Conservation (phyloP, 1,284 basidiomycete species). For the Vanrija sp. region DNA sequence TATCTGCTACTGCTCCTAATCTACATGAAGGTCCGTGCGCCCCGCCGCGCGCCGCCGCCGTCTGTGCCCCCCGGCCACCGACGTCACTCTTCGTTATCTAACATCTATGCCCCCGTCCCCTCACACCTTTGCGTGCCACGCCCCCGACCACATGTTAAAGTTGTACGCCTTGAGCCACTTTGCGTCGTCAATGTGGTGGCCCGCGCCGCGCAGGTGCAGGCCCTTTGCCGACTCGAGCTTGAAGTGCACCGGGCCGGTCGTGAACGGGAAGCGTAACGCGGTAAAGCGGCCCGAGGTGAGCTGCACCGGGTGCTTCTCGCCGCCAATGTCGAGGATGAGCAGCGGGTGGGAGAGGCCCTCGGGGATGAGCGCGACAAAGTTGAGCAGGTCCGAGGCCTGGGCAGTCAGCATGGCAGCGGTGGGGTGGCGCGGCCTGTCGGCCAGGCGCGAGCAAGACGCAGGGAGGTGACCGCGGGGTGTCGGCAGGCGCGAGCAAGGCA, state of each 20-base stretch:
- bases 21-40: too few relatives aligned
- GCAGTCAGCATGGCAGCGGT: background rate
- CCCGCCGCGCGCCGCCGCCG: too few relatives aligned
- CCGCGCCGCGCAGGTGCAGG: slow-evolving; percentile 28
- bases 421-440: background rate
- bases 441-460: background rate
- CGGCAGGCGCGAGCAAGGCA: too few relatives aligned
- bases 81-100: too few relatives aligned
- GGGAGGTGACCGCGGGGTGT: background rate
- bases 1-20: too few relatives aligned
- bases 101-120: too few relatives aligned
- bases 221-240: slow-evolving; percentile 17
- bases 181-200: slow-evolving; percentile 21
- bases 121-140: slow-evolving; percentile 19
- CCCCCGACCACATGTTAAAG: slow-evolving; percentile 48
- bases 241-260: slow-evolving; percentile 35
- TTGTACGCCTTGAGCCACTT: slow-evolving; percentile 26
- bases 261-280: slow-evolving; percentile 29
- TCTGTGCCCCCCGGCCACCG: too few relatives aligned
- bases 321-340: slow-evolving; percentile 21
- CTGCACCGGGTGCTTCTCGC: background rate
- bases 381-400: slow-evolving; percentile 46
- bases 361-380: slow-evolving; percentile 28
- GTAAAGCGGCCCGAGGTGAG: slow-evolving; percentile 22
- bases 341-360: slow-evolving; percentile 11